Evolutionary conservation across 2,329 filamentous ascomycete genomes (phyloP).

Genomic region (Alternaria dauci): DNA sequence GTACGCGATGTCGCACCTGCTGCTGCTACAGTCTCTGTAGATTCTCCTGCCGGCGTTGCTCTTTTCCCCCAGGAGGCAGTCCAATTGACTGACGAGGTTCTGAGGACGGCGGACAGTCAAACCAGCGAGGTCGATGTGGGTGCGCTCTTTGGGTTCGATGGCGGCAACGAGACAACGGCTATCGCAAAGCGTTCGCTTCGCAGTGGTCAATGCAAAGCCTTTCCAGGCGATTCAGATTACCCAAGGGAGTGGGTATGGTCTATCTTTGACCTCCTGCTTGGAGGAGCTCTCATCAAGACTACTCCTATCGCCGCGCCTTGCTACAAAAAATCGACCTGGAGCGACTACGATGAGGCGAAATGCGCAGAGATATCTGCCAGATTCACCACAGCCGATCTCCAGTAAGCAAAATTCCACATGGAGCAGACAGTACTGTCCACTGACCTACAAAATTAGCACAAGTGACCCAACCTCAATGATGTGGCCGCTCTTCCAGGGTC

Average conservation of each 20-base stretch:
- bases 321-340: slow-evolving; percentile 27
- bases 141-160: slow-evolving; percentile 44
- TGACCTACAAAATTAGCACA: slow-evolving; percentile 10
- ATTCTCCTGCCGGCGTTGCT: slow-evolving; percentile 16
- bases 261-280: slow-evolving; percentile 26
- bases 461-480: slow-evolving; percentile 36
- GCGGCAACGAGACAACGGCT: not conserved
- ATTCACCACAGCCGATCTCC: slow-evolving; percentile 20
- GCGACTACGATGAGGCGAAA: slow-evolving; percentile 16
- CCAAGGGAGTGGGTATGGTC: slow-evolving; percentile 27
- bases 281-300: slow-evolving; percentile 27
- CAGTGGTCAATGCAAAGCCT: slow-evolving; percentile 29
- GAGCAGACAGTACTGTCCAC: not conserved
- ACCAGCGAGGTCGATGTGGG: slow-evolving; percentile 7
- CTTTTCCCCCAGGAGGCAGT: slow-evolving; percentile 22
- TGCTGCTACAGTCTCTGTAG: slow-evolving; percentile 15
- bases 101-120: slow-evolving; percentile 8
- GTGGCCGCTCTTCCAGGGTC: slow-evolving; percentile 36
- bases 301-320: slow-evolving; percentile 34
- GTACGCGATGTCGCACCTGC: slow-evolving; percentile 19
- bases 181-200: not conserved
- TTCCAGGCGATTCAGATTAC: slow-evolving; percentile 31
- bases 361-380: slow-evolving; percentile 22
- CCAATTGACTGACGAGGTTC: slow-evolving; percentile 24
- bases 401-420: slow-evolving; percentile 8